Percentiles rank a stretch among this genome's conserved stretches.
These are phyloP conservation scores for Cephaloascus fragrans DNA, from an alignment of 805 yeast species.

Conservation along the genomic window DNA sequence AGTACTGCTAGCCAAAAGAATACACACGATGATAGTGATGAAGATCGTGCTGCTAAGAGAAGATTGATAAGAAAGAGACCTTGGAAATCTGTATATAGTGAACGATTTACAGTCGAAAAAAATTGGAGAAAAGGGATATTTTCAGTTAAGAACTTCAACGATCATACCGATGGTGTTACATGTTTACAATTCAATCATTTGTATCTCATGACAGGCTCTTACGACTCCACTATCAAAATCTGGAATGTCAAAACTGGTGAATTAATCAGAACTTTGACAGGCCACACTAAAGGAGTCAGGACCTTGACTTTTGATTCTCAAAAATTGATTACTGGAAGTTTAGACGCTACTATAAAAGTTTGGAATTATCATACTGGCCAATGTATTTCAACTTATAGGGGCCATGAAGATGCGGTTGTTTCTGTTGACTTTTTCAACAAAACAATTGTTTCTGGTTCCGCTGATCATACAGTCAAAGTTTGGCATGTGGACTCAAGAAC, in stretches of 20 bases:
- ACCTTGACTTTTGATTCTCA: constrained; percentile 79
- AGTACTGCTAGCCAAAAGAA: constrained; percentile 7
- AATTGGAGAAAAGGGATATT: constrained; percentile 89
- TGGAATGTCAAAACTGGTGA: constrained; percentile 85
- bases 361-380: constrained; percentile 96
- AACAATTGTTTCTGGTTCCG: constrained; percentile 86
- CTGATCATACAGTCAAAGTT: constrained; percentile 84
- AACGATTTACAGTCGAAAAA: constrained; percentile 81
- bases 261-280: constrained; percentile 64
- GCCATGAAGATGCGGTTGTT: constrained; percentile 80
- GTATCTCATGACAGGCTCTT: constrained; percentile 81
- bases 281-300: constrained; percentile 86
- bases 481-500: constrained; percentile 95
- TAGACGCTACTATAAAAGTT: constrained; percentile 84
- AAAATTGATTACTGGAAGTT: constrained; percentile 85
- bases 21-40: constrained; percentile 1
- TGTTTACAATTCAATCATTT: constrained; percentile 75
- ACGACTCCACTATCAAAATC: constrained; percentile 83
- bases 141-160: constrained; percentile 52
- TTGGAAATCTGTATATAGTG: constrained; percentile 92
- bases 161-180: constrained; percentile 85
- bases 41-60: neutral
- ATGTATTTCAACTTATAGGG: constrained; percentile 87
- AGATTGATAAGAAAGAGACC: constrained; percentile 42
- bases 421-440: constrained; percentile 75